These are phyloP conservation scores for Cicer chorassanicum DNA, from an alignment of 306 rosid genomes.

Conservation along the genomic window DNA sequence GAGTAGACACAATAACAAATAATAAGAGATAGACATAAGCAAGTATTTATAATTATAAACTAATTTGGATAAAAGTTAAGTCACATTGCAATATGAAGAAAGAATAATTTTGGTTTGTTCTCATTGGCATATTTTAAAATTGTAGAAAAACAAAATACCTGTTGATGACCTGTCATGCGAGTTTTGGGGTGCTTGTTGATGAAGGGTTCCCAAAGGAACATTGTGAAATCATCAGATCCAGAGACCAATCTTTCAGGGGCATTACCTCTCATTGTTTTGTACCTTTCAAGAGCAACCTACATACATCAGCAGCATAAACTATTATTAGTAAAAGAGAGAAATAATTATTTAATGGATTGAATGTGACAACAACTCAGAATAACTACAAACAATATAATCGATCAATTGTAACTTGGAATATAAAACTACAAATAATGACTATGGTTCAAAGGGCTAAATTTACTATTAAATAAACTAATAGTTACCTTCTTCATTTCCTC, in stretches of 20 bases:
- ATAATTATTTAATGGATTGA: no score
- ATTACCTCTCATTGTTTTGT: slow-evolving; percentile 76
- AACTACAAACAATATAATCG: neutral
- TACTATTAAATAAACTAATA: slow-evolving; percentile 21
- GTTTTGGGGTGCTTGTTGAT: slow-evolving; percentile 87
- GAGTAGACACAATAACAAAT: neutral
- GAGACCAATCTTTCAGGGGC: slow-evolving; percentile 96
- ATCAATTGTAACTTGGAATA: neutral
- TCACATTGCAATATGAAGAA: slow-evolving; percentile 36
- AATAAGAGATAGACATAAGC: neutral
- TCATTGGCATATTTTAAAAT: slow-evolving; percentile 15
- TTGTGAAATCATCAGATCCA: slow-evolving; percentile 95
- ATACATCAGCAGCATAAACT: slow-evolving; percentile 22
- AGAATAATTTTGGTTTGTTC: slow-evolving; percentile 25
- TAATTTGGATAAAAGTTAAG: slow-evolving; percentile 21
- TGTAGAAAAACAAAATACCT: slow-evolving; percentile 52
- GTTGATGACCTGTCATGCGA: slow-evolving; percentile 96
- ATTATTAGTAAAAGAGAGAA: slow-evolving; percentile 14
- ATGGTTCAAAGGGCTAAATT: slow-evolving; percentile 23
- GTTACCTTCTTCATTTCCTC: slow-evolving; percentile 88
- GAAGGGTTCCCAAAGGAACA: slow-evolving; percentile 96
- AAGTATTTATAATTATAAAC: neutral
- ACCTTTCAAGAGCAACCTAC: slow-evolving; percentile 94
- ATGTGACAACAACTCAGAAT: no score
- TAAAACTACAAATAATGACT: neutral